Conservation (phyloP, 202 grass and related monocot species). For the Eragrostis tef region DNA sequence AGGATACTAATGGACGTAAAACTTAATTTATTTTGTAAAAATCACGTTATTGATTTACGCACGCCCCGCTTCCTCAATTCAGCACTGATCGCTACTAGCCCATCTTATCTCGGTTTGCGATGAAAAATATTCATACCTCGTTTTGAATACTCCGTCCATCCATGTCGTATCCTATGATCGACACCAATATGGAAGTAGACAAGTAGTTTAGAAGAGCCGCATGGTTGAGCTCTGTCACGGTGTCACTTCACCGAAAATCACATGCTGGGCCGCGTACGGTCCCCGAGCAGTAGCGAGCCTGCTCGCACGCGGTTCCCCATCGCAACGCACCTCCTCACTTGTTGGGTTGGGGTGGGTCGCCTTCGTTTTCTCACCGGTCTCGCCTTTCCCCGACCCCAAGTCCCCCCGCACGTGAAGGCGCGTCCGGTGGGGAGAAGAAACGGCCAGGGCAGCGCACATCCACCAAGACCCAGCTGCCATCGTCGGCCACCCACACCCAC, state of each 20-base stretch:
- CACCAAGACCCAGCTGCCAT: conserved; percentile 12
- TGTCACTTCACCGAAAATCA: neutral
- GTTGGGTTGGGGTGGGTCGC: neutral
- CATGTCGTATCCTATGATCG: too few species aligned
- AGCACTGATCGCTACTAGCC: too few species aligned
- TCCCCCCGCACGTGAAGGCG: conserved; percentile 45
- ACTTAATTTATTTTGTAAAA: too few species aligned
- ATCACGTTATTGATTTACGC: too few species aligned
- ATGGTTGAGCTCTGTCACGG: neutral
- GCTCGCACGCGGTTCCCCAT: too few species aligned
- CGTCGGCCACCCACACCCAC: conserved; percentile 7
- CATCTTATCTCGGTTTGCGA: too few species aligned
- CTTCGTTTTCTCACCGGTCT: neutral
- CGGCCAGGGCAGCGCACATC: neutral
- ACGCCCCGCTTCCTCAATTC: too few species aligned
- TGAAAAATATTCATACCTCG: too few species aligned
- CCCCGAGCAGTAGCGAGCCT: neutral
- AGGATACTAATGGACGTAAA: too few species aligned
- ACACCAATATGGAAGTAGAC: too few species aligned
- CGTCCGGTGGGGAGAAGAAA: conserved; percentile 20
- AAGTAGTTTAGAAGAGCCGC: neutral
- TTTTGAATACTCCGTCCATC: too few species aligned
- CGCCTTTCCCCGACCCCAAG: neutral
- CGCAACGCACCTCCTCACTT: too few species aligned
- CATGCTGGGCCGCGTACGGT: conserved; percentile 39